phyloP scores from a whole-genome alignment of 192 early-diverging fungal genomes.

The Linderina pennispora region DNA sequence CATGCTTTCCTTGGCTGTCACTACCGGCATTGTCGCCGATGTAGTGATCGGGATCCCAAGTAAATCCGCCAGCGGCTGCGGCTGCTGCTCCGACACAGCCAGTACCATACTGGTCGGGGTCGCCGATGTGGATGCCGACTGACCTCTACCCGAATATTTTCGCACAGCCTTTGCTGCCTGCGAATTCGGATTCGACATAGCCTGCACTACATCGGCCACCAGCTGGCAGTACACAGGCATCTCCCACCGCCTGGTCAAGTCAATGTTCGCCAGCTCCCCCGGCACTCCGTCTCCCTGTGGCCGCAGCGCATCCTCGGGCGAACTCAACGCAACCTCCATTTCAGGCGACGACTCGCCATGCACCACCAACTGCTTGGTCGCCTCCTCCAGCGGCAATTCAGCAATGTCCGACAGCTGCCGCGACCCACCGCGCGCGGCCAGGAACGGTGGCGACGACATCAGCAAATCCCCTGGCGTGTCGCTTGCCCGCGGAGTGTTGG shows the following conservation, averaged over 20 bases:
- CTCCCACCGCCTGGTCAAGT: slow-evolving; percentile 18
- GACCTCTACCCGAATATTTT: slow-evolving; percentile 7
- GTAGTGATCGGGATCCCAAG: too few relatives aligned
- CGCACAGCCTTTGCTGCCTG: slow-evolving; percentile 31
- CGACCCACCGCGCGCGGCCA: background rate
- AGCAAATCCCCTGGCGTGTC: slow-evolving; percentile 12
- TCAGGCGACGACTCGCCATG: background rate
- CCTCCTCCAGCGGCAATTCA: too few relatives aligned
- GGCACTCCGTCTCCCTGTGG: background rate
- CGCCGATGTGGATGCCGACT: too few relatives aligned
- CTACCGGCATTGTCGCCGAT: background rate
- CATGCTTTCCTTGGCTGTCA: too few relatives aligned
- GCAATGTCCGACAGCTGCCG: background rate
- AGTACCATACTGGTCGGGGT: background rate
- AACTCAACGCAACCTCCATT: background rate
- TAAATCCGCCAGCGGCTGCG: too few relatives aligned
- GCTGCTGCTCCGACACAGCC: background rate
- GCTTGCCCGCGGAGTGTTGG: slow-evolving; percentile 11
- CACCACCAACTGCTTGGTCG: too few relatives aligned
- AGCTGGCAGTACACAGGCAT: slow-evolving; percentile 38
- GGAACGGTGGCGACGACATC: slow-evolving; percentile 34
- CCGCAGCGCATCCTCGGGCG: background rate
- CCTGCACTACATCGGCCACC: slow-evolving; percentile 41
- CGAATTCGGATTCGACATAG: slow-evolving; percentile 28
- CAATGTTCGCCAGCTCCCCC: slow-evolving; percentile 5